Percentiles rank a stretch among this genome's conserved stretches.
Evolutionary conservation across 441 rosid species (phyloP).

Genomic region (Capsella rubella): DNA sequence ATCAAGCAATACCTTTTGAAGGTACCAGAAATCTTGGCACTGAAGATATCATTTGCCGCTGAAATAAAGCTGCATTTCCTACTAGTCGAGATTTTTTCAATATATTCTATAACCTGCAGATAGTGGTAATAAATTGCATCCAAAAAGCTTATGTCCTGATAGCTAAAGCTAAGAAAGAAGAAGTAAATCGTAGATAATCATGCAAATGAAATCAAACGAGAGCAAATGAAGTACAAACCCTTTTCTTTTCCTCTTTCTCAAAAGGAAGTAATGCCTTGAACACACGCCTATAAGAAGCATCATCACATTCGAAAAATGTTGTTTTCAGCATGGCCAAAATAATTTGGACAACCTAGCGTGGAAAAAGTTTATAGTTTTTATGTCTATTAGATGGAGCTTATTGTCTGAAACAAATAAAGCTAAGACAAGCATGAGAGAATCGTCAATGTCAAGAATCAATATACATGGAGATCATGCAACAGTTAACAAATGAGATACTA

Average conservation of each 20-base stretch:
- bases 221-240: constrained; percentile 50
- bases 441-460: constrained; percentile 4
- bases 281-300: constrained; percentile 82
- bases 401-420: constrained; percentile 24
- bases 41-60: constrained; percentile 83
- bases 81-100: constrained; percentile 74
- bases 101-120: constrained; percentile 76
- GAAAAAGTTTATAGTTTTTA: constrained; percentile 26
- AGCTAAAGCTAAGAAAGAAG: constrained; percentile 23
- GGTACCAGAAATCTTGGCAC: constrained; percentile 95
- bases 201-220: constrained; percentile 11
- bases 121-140: constrained; percentile 25
- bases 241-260: constrained; percentile 89
- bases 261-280: constrained; percentile 89
- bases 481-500: constrained; percentile 12
- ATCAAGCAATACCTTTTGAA: constrained; percentile 77
- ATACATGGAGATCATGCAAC: constrained; percentile 15
- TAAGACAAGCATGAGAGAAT: constrained; percentile 11
- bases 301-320: constrained; percentile 75
- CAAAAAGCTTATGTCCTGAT: constrained; percentile 18
- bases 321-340: constrained; percentile 90
- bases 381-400: constrained; percentile 18
- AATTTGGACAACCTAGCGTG: constrained; percentile 70
- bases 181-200: constrained; percentile 8
- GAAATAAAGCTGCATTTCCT: constrained; percentile 84